Evolutionary conservation across 345 rosid genomes (phyloP).

Genomic region (Dipteronia sinensis): DNA sequence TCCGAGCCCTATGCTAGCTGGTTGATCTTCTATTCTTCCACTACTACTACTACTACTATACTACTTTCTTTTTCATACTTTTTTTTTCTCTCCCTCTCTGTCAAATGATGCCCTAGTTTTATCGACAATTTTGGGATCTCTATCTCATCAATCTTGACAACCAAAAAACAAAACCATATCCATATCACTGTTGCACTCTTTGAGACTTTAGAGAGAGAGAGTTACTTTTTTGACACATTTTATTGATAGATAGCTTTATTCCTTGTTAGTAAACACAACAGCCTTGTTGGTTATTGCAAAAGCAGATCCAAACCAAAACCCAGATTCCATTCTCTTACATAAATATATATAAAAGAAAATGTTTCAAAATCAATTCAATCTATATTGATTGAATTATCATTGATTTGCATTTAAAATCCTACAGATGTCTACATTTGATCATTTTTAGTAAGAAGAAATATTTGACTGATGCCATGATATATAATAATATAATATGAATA

Average conservation of each 20-base stretch:
- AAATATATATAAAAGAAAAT: neutral
- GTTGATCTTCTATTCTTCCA: neutral
- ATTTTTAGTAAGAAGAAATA: too few relatives aligned
- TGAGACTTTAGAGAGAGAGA: neutral
- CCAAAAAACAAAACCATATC: constrained; percentile 32
- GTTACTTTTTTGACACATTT: constrained; percentile 35
- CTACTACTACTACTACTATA: neutral
- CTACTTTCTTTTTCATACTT: constrained; percentile 9
- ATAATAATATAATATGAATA: too few relatives aligned
- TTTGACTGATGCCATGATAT: too few relatives aligned
- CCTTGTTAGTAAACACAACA: constrained; percentile 29
- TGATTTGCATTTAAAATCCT: too few relatives aligned
- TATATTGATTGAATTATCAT: too few relatives aligned
- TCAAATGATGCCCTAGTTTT: neutral
- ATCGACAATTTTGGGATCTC: constrained; percentile 22
- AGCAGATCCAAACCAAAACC: constrained; percentile 42
- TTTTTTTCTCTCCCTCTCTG: neutral
- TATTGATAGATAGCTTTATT: constrained; percentile 39
- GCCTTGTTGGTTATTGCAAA: constrained; percentile 43
- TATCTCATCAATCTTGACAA: neutral
- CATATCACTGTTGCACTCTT: constrained; percentile 14
- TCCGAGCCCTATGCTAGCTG: constrained; percentile 17
- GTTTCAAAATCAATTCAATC: too few relatives aligned
- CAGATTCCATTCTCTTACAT: constrained; percentile 37
- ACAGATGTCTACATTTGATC: too few relatives aligned